Evolutionary conservation across 192 early-diverging fungal genomes (phyloP).

Genomic region (Martensiomyces pterosporus): DNA sequence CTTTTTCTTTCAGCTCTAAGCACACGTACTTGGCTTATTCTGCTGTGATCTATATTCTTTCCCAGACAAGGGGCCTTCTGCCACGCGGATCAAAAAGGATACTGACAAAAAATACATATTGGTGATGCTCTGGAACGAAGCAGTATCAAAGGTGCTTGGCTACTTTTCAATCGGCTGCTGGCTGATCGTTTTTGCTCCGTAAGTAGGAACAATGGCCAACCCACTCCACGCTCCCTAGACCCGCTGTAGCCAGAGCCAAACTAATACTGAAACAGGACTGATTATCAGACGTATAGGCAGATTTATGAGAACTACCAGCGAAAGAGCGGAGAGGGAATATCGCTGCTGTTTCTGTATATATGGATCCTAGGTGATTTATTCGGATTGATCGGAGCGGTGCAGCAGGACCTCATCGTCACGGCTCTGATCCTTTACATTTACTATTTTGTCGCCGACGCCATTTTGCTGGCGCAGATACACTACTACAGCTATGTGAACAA

Average conservation of each 20-base stretch:
- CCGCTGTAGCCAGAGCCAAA: no score
- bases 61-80: no score
- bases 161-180: constrained; percentile 65
- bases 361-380: constrained; percentile 71
- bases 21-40: no score
- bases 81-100: no score
- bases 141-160: constrained; percentile 54
- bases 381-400: constrained; percentile 58
- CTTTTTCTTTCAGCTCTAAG: no score
- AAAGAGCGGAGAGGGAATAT: constrained; percentile 63
- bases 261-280: no score
- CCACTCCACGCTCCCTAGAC: no score
- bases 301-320: constrained; percentile 68
- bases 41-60: no score
- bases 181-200: constrained; percentile 70
- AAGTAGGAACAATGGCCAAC: no score
- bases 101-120: no score
- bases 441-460: constrained; percentile 62
- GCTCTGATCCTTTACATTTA: constrained; percentile 63
- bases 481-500: constrained; percentile 46
- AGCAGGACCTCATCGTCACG: constrained; percentile 60
- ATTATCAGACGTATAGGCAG: no score
- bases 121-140: constrained; percentile 30
- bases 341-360: constrained; percentile 60
- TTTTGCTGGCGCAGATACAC: constrained; percentile 56